Evolutionary conservation across 441 rosid species (phyloP), one percentile per base, ranked within the genome.

Genomic region (Syzygium malaccense): DNA sequence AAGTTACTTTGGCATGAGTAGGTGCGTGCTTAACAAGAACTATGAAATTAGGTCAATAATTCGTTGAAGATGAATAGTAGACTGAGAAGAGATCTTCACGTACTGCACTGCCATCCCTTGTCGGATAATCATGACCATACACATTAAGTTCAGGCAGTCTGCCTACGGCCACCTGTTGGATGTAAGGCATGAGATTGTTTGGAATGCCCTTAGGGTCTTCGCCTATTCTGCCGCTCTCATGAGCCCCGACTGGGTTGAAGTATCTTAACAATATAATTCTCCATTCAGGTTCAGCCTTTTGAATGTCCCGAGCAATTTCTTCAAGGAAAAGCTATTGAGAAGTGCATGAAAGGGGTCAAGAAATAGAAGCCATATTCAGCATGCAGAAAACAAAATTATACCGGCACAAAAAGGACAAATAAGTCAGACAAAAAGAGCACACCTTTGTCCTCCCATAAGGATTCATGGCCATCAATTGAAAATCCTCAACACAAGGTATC

Each of bases 161-260:
- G 85, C 95, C 96, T 53, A 96, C 96, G 2, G 96, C 96, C 3
- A 96, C 98, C 93, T 95, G 96, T 85, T 95, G 97, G 85, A 96
- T 94, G 91, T 93, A 96, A 87, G 97, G 96, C 95, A 96, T 96
- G 86, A 94, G 95, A 86, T 96, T 96, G 86, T 96, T 95, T 4
- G 98, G 96, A 88, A 94, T 93, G 48, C 96, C 96, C 88, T 92
- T 95, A 62, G 98, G 98, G 92, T 96, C 97, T 93, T 96, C 98
- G 9, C 98, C 98, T 54, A 94, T 92, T 87, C 92, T 92, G 86
- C 97, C 96, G 33, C 98, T 96, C 92, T 95, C 96, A 87, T 95
- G 97, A 78, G 97, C 96, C 87, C 96, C 97, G 54, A 96, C 95
- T 1, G 97, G 97, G 91, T 96, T 95, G 88, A 96, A 94, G 88